A percentile compares a stretch with the other conserved stretches of the same genome.
Conservation (phyloP, 441 rosid species). For the Populus hybrid region DNA sequence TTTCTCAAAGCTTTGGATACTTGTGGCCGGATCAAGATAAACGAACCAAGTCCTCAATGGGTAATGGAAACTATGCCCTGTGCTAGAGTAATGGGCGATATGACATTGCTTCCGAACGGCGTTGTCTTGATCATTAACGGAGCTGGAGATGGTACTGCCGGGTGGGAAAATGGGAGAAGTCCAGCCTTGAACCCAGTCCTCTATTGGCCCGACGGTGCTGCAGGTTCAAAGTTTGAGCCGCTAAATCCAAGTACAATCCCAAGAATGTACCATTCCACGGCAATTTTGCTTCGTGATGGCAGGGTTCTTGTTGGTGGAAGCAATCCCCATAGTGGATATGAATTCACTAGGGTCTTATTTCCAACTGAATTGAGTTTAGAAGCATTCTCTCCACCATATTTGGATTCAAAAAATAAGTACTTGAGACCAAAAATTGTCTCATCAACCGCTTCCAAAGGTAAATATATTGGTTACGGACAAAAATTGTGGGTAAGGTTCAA, state of each 20-base stretch:
- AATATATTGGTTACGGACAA: constrained; percentile 31
- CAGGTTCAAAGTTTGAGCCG: constrained; percentile 36
- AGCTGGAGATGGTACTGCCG: constrained; percentile 59
- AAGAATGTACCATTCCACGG: constrained; percentile 83
- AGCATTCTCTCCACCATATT: constrained; percentile 66
- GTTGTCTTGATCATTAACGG: constrained; percentile 71
- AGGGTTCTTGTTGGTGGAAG: constrained; percentile 77
- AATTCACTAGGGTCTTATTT: constrained; percentile 50
- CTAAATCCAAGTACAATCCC: constrained; percentile 47
- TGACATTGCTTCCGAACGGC: constrained; percentile 68
- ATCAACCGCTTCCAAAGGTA: constrained; percentile 21
- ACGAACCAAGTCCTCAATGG: constrained; percentile 55
- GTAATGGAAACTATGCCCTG: constrained; percentile 70
- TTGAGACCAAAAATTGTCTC: constrained; percentile 43
- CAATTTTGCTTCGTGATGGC: constrained; percentile 63
- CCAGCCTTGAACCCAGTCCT: constrained; percentile 56
- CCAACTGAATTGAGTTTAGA: constrained; percentile 83
- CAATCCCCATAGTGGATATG: constrained; percentile 64
- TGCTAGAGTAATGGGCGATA: constrained; percentile 80
- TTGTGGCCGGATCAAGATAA: constrained; percentile 65
- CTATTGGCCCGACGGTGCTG: constrained; percentile 35
- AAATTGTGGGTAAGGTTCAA: constrained; percentile 38
- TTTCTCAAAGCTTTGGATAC: constrained; percentile 51
- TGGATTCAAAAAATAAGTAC: constrained; percentile 28
- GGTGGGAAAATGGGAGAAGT: constrained; percentile 59